A percentile compares a stretch with the other conserved stretches of the same genome.
Conservation (phyloP, 768 basidiomycete genomes). For the Boletus subparvulus region DNA sequence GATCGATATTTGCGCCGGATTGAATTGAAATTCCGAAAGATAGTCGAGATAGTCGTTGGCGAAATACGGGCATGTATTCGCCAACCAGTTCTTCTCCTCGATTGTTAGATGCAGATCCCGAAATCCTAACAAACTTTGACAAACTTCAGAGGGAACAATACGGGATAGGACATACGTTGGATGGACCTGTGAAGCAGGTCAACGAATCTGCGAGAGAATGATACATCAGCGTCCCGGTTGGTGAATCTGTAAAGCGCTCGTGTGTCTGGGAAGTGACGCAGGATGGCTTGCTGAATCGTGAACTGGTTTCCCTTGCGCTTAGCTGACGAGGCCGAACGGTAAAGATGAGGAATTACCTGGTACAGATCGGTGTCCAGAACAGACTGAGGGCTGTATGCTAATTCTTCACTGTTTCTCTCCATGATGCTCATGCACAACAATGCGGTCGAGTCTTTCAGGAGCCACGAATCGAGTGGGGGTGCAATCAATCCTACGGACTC, state of each 20-base stretch:
- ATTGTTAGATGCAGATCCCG: slow-evolving; percentile 55
- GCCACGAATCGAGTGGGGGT: no score
- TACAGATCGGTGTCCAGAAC: slow-evolving; percentile 93
- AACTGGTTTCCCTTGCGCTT: slow-evolving; percentile 45
- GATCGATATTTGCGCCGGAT: slow-evolving; percentile 61
- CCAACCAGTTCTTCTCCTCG: slow-evolving; percentile 68
- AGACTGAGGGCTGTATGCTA: slow-evolving; percentile 39
- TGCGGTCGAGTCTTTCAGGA: background rate
- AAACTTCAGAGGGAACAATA: slow-evolving; percentile 23
- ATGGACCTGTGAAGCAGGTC: slow-evolving; percentile 49
- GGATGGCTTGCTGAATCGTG: slow-evolving; percentile 93
- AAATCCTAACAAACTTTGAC: slow-evolving; percentile 59
- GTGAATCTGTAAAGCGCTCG: slow-evolving; percentile 78
- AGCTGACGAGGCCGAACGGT: background rate
- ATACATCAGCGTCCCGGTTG: slow-evolving; percentile 63
- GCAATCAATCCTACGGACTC: no score
- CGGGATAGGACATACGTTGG: slow-evolving; percentile 47
- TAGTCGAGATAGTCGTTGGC: slow-evolving; percentile 70
- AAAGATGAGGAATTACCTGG: slow-evolving; percentile 57
- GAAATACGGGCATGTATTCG: slow-evolving; percentile 71
- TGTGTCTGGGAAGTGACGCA: slow-evolving; percentile 71
- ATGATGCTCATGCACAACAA: slow-evolving; percentile 2
- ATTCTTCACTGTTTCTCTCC: slow-evolving; percentile 8
- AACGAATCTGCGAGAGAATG: slow-evolving; percentile 50
- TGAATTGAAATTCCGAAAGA: slow-evolving; percentile 66